phyloP scores from a whole-genome alignment of 2,329 filamentous ascomycete species.

The Neophaeococcomyces aloes region DNA sequence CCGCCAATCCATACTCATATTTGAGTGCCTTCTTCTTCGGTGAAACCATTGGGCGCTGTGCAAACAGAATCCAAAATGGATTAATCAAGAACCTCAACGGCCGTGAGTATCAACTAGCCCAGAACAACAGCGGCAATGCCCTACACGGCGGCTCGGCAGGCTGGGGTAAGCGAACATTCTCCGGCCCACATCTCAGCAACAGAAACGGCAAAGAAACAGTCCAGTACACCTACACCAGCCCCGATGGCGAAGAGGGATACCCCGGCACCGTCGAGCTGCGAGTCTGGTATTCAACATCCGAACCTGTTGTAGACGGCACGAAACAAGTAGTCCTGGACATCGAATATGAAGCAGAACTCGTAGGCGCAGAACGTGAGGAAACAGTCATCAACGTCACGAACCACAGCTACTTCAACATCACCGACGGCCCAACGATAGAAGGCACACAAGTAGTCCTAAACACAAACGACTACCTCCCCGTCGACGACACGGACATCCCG shows the following conservation, averaged over 20 bases:
- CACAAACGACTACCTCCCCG: conserved; percentile 58
- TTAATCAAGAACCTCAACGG: conserved; percentile 63
- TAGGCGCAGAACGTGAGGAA: conserved; percentile 68
- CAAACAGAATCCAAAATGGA: conserved; percentile 70
- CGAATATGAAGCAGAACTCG: conserved; percentile 79
- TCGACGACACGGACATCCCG: conserved; percentile 63
- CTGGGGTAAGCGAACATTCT: conserved; percentile 72
- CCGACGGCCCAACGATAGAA: conserved; percentile 45
- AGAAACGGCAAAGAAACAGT: conserved; percentile 54
- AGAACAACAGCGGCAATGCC: conserved; percentile 73
- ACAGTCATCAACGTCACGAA: conserved; percentile 91
- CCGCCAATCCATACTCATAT: conserved; percentile 60
- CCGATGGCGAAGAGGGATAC: conserved; percentile 79
- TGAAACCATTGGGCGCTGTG: conserved; percentile 75
- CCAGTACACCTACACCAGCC: conserved; percentile 54
- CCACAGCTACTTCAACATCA: conserved; percentile 71
- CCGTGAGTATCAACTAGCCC: conserved; percentile 56
- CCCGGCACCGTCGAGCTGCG: conserved; percentile 71
- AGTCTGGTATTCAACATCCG: conserved; percentile 68
- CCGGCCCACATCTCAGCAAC: conserved; percentile 54
- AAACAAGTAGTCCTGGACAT: conserved; percentile 64
- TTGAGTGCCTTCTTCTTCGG: conserved; percentile 77
- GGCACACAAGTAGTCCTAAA: conserved; percentile 51
- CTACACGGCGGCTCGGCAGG: conserved; percentile 62
- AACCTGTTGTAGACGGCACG: conserved; percentile 48